Evolutionary conservation across 2,329 filamentous ascomycete species (phyloP).

Genomic region (Diaporthe sp.): DNA sequence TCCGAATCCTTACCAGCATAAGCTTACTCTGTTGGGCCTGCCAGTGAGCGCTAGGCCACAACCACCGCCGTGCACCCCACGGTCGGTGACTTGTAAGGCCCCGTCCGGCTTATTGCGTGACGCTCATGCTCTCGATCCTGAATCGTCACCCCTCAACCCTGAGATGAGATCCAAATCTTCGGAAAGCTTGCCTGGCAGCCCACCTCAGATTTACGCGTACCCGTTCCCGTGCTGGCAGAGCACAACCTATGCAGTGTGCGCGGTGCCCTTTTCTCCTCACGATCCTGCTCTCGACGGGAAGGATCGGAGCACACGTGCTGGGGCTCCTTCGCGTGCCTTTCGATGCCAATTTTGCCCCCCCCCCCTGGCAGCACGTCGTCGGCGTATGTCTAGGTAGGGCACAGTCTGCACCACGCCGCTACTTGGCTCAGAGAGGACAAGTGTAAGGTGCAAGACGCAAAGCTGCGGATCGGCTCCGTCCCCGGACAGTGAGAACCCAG

Average conservation of each 20-base stretch:
- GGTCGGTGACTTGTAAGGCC: constrained; percentile 14
- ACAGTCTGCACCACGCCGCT: constrained; percentile 13
- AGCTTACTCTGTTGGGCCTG: constrained; percentile 12
- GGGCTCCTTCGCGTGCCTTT: constrained; percentile 21
- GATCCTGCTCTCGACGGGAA: constrained; percentile 21
- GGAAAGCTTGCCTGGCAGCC: not conserved
- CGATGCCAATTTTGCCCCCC: constrained; percentile 9
- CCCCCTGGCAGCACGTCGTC: not conserved
- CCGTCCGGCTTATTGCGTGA: constrained; percentile 16
- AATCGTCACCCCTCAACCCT: not conserved
- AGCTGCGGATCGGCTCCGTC: constrained; percentile 17
- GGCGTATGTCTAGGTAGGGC: not conserved
- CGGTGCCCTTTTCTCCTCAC: constrained; percentile 5
- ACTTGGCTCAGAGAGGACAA: not conserved
- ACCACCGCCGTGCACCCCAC: constrained; percentile 7
- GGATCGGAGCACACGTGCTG: constrained; percentile 16
- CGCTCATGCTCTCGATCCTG: constrained; percentile 9
- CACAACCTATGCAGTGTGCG: not conserved
- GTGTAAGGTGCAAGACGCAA: not conserved
- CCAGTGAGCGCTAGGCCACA: constrained; percentile 18
- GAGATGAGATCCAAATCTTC: constrained; percentile 9
- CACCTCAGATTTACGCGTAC: not conserved
- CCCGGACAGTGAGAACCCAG: not conserved
- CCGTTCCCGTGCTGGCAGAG: not conserved
- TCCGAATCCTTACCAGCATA: constrained; percentile 17